These are phyloP conservation scores for Peronospora farinosa DNA, from an alignment of 352 stramenopile species.

Conservation along the genomic window DNA sequence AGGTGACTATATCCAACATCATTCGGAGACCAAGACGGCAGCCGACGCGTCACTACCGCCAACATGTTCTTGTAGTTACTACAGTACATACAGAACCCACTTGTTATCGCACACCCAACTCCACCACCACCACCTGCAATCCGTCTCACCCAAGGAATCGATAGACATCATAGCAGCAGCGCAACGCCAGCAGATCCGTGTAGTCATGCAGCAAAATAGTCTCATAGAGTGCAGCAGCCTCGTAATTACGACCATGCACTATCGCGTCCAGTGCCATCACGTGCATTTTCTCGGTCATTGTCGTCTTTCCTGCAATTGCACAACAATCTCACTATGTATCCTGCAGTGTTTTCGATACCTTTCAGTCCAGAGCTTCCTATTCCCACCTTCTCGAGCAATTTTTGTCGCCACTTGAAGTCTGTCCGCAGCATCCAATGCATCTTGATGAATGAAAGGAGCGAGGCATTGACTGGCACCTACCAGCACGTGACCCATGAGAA, in stretches of 20 bases:
- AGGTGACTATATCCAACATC: conserved; percentile 73
- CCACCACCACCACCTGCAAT: background rate
- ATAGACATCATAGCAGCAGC: conserved; percentile 77
- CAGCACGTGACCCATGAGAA: conserved; percentile 82
- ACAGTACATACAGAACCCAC: conserved; percentile 6
- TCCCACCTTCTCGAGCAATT: conserved; percentile 36
- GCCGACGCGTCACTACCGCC: conserved; percentile 57
- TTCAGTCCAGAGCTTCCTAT: background rate
- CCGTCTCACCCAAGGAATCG: conserved; percentile 57
- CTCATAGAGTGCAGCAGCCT: conserved; percentile 72
- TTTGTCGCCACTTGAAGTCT: conserved; percentile 28
- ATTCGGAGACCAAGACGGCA: conserved; percentile 73
- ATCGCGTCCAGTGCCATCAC: conserved; percentile 63
- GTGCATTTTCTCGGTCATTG: conserved; percentile 59
- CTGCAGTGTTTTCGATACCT: conserved; percentile 5
- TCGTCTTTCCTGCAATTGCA: conserved; percentile 20
- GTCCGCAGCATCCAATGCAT: conserved; percentile 44
- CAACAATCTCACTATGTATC: conserved; percentile 1
- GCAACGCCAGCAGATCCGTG: conserved; percentile 64
- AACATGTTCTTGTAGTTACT: conserved; percentile 78
- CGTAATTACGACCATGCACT: conserved; percentile 55
- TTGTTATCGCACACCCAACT: background rate
- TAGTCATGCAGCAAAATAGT: conserved; percentile 66
- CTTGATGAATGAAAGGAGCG: conserved; percentile 53
- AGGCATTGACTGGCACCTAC: conserved; percentile 71